Evolutionary conservation across 805 yeast genomes (phyloP), one percentile per base, ranked within the genome.

Genomic region (Zygotorulaspora danielsina): DNA sequence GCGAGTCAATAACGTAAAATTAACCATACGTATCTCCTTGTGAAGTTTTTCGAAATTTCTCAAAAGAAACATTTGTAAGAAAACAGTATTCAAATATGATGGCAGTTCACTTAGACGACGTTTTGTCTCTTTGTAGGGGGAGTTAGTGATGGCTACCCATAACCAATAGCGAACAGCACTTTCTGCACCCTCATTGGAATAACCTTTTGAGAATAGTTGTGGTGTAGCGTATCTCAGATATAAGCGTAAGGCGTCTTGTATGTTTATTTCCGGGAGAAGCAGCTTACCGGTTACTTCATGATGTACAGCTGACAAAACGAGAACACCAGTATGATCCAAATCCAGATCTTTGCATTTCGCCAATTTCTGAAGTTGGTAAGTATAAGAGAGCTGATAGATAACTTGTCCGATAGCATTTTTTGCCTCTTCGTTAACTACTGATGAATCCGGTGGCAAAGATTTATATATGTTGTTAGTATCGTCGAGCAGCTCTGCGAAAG

Each of bases 1-100:
- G 49, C 79, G 78, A 1, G 84, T 78, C 24, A 86, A 61, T 30
- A 85, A 64, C 0, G 89, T 79, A 51, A 78, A 75, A 8, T 72
- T 66, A 20, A 76, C 65, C 48, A 59, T 54, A 49, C 74, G 58
- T 34, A 58, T 54, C 26, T 68, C 59, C 24, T 71, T 66, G 39
- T 65, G 59, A 1, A 62, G 51, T 22, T 64, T 53, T 4, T 57
- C 51, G 4, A 72, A 66, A 4, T 67, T 57, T 22, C 63, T 55
- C 20, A 62, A 53, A 19, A 75, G 57, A 22, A 74, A 48, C 25
- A 66, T 53, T 50, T 72, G 75, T 12, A 77, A 55, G 43, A 65
- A 73, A 6, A 65, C 50, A 21, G 48, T 54, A 19, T 70, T 48
- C 13, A 66, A 55, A 29, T 56, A 53, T 19, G 59, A 53, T 19